Evolutionary conservation across 768 basidiomycete genomes (phyloP).

Genomic region (Pleurotus citrinopileatus): DNA sequence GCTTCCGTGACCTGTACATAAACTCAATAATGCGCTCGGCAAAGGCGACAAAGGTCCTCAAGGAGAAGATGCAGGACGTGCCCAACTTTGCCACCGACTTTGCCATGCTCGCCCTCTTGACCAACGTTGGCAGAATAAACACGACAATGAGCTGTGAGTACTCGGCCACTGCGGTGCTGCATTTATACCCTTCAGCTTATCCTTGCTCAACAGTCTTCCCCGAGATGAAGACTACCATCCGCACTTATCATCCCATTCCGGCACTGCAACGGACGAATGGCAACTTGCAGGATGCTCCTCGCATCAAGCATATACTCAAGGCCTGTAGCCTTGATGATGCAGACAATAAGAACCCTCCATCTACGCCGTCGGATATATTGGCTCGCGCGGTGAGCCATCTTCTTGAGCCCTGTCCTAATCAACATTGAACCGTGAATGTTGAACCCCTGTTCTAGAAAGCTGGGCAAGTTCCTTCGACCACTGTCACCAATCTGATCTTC

Average conservation of each 20-base stretch:
- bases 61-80: slow-evolving; percentile 83
- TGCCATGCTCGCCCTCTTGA: slow-evolving; percentile 79
- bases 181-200: no score
- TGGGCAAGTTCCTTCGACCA: slow-evolving; percentile 73
- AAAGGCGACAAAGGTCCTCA: slow-evolving; percentile 58
- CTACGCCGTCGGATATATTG: slow-evolving; percentile 73
- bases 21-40: slow-evolving; percentile 63
- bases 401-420: slow-evolving; percentile 4
- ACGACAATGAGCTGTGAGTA: slow-evolving; percentile 85
- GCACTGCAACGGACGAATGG: slow-evolving; percentile 85
- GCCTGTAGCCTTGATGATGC: slow-evolving; percentile 53
- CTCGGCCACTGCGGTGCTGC: no score
- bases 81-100: slow-evolving; percentile 78
- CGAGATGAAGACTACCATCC: slow-evolving; percentile 88
- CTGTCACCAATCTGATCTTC: slow-evolving; percentile 84
- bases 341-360: slow-evolving; percentile 67
- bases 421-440: slow-evolving; percentile 8
- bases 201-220: slow-evolving; percentile 93
- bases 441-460: slow-evolving; percentile 38
- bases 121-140: slow-evolving; percentile 89
- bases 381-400: slow-evolving; percentile 54
- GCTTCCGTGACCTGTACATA: slow-evolving; percentile 82
- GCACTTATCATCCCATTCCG: slow-evolving; percentile 91
- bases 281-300: slow-evolving; percentile 87
- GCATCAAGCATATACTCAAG: slow-evolving; percentile 89